Evolutionary conservation across 352 stramenopile genomes (phyloP).

Genomic region (Thalassiosira exigua): DNA sequence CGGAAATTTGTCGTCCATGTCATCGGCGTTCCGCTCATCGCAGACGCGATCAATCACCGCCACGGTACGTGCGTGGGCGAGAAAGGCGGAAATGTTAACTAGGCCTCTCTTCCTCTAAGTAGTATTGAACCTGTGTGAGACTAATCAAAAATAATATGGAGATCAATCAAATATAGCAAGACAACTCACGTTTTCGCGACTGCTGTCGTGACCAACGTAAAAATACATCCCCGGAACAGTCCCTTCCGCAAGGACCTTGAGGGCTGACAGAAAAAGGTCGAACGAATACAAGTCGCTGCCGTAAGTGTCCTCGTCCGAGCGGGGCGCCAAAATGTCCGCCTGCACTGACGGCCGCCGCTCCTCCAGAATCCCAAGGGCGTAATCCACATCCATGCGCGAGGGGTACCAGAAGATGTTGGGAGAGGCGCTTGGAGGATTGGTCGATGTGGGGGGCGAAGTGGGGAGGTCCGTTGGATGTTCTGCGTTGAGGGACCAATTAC

Average conservation of each 20-base stretch:
- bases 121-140: no score
- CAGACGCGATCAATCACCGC: constrained; percentile 38
- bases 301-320: neutral
- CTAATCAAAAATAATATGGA: no score
- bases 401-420: constrained; percentile 31
- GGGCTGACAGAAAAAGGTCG: constrained; percentile 29
- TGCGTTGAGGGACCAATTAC: no score
- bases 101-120: constrained; percentile 33
- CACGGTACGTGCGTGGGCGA: constrained; percentile 34
- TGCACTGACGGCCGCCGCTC: constrained; percentile 13
- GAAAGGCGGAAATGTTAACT: constrained; percentile 46
- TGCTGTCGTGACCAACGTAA: constrained; percentile 45
- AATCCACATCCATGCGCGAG: constrained; percentile 14
- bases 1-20: constrained; percentile 31
- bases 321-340: constrained; percentile 12
- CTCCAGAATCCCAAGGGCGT: constrained; percentile 9
- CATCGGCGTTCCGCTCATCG: constrained; percentile 46
- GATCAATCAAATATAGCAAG: no score
- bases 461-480: neutral
- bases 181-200: constrained; percentile 10
- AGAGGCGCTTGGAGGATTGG: constrained; percentile 19
- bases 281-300: constrained; percentile 38
- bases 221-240: constrained; percentile 33
- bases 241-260: constrained; percentile 32
- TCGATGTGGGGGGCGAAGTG: constrained; percentile 17